phyloP scores from a whole-genome alignment of 768 basidiomycete species.

The Tricholoma flavovirens region DNA sequence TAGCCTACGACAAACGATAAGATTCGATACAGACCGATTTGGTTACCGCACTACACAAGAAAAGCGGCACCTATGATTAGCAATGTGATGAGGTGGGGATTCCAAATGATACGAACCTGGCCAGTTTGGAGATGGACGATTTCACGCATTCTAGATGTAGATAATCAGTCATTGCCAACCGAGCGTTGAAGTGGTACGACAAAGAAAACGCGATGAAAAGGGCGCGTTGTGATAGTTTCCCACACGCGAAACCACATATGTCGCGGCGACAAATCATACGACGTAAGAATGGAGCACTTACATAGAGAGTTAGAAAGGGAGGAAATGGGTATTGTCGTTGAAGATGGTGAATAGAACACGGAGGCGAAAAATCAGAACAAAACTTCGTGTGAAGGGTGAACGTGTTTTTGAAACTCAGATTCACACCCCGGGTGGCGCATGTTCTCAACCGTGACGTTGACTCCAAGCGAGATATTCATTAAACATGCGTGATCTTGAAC shows the following conservation, averaged over 20 bases:
- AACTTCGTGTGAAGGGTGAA: slow-evolving; percentile 34
- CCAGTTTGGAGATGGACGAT: slow-evolving; percentile 99
- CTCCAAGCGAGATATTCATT: neutral
- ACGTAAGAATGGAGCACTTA: slow-evolving; percentile 22
- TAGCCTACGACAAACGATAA: slow-evolving; percentile 13
- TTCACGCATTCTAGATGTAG: slow-evolving; percentile 83
- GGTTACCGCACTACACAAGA: slow-evolving; percentile 85
- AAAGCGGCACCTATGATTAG: slow-evolving; percentile 24
- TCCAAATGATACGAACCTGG: slow-evolving; percentile 55
- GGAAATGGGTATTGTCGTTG: slow-evolving; percentile 34
- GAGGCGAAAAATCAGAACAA: slow-evolving; percentile 37
- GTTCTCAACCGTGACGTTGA: slow-evolving; percentile 2
- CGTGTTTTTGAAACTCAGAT: slow-evolving; percentile 41
- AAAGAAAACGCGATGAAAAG: slow-evolving; percentile 31
- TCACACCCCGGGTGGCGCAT: slow-evolving; percentile 31
- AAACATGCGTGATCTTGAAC: neutral
- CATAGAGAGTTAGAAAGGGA: slow-evolving; percentile 35
- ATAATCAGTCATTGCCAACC: slow-evolving; percentile 25
- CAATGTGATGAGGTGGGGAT: slow-evolving; percentile 7
- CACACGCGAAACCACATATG: slow-evolving; percentile 12
- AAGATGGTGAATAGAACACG: slow-evolving; percentile 39
- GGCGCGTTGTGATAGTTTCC: slow-evolving; percentile 20
- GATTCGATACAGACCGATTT: slow-evolving; percentile 71
- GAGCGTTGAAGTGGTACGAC: slow-evolving; percentile 41
- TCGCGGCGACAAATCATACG: slow-evolving; percentile 8